Evolutionary conservation across 139 green algal genomes (phyloP), one percentile per base, ranked within the genome.

Genomic region (Micractinium sp.): DNA sequence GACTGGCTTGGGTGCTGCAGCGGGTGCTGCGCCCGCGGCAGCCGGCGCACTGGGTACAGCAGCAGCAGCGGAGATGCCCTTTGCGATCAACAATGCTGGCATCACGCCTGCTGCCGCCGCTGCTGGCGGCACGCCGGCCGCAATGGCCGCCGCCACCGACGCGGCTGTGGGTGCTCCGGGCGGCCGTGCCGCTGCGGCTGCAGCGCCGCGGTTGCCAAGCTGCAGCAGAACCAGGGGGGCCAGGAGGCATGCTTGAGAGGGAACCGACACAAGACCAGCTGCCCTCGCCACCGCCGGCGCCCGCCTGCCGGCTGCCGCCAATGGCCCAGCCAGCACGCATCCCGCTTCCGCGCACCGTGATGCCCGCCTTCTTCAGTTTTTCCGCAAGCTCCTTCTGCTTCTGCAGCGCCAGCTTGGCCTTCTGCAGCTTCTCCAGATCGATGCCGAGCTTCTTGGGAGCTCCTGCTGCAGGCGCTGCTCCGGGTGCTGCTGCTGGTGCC

Each of bases 391-490:
- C 85, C n/a, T 89, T 89, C 39, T 93, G 85, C 85, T 86, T 85
- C 73, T 93, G 77, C 53, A 93, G 71, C 3, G 88, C 88, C 73
- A 82, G 83, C 79, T 92, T 93, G 31, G 91, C 91, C 85, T 90
- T 90, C 71, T 91, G 76, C 69, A 93, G 69, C 35, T 88, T 81
- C 3, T 81, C 77, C 56, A 90, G 60, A 33, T 88, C 79, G 41
- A 91, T 85, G 61, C 80, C 81, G 1, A 81, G 83, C 77, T 88
- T 88, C 15, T 66, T 87, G 80, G 80, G 38, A 9, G 23, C 76
- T 33, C 16, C 38, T 19, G 38, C 38, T 19, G 76, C 76, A 35
- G 74, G 35, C 19, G 29, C 35, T 85, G 47, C 36, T 33, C n/a
- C 78, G 35, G 39, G 56, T 25, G 81, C 33, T 33, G 56, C 4